These are phyloP conservation scores for Candida easanensis DNA, from an alignment of 805 yeast species.

Conservation along the genomic window DNA sequence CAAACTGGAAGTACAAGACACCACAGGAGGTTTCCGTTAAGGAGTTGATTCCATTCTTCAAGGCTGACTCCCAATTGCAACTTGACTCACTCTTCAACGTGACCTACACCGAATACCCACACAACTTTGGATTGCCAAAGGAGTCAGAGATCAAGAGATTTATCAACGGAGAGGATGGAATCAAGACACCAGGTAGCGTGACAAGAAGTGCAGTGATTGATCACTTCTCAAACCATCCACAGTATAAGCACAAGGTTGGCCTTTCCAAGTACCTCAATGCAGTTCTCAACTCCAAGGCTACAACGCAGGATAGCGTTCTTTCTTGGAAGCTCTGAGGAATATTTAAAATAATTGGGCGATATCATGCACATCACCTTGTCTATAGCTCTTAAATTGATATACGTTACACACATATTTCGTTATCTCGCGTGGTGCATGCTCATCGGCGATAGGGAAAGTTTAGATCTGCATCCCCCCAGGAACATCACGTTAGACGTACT, in stretches of 20 bases:
- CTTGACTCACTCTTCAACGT: slow-evolving; percentile 30
- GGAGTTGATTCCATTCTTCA: slow-evolving; percentile 32
- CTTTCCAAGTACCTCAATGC: slow-evolving; percentile 56
- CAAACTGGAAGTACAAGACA: slow-evolving; percentile 48
- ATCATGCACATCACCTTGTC: too few relatives aligned
- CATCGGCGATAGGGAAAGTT: too few relatives aligned
- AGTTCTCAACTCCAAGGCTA: slow-evolving; percentile 41
- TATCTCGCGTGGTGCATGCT: too few relatives aligned
- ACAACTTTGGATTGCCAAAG: slow-evolving; percentile 75
- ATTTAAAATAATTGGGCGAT: neutral
- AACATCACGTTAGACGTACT: too few relatives aligned
- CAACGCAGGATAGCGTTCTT: slow-evolving; percentile 10
- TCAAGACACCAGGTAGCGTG: slow-evolving; percentile 22
- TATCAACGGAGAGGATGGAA: slow-evolving; percentile 66
- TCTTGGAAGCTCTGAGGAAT: slow-evolving; percentile 21
- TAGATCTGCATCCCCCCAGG: too few relatives aligned
- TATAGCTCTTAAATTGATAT: neutral
- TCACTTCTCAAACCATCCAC: slow-evolving; percentile 47
- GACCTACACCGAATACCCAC: slow-evolving; percentile 44
- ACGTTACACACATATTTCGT: neutral
- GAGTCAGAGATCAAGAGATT: slow-evolving; percentile 61
- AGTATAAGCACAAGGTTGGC: slow-evolving; percentile 54
- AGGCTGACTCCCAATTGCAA: slow-evolving; percentile 28
- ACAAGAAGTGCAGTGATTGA: slow-evolving; percentile 65
- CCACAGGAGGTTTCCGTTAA: slow-evolving; percentile 34